Percentiles rank a stretch among this genome's conserved stretches.
phyloP scores from a whole-genome alignment of 345 rosid species.

The Gossypium herbaceum region DNA sequence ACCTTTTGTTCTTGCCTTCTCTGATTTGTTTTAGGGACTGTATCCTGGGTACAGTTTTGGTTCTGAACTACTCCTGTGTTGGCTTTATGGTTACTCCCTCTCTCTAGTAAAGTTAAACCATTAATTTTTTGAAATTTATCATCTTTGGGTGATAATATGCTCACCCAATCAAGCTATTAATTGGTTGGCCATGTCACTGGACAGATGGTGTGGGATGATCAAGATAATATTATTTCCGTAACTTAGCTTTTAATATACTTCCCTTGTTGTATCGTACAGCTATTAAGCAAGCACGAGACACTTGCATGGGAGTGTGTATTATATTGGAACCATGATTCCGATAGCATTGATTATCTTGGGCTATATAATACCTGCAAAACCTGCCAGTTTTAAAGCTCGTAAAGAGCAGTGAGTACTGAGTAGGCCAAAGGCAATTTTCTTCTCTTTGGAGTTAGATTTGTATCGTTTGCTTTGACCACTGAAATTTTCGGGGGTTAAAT shows the following conservation, averaged over 20 bases:
- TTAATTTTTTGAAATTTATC: not conserved
- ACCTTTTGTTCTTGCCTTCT: not conserved
- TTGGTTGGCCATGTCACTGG: not conserved
- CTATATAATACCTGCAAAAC: constrained; percentile 53
- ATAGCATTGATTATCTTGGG: constrained; percentile 57
- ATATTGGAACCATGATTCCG: constrained; percentile 69
- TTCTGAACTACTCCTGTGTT: too few species aligned
- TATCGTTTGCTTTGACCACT: not conserved
- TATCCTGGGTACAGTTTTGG: constrained; percentile 73
- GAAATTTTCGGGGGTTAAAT: not conserved
- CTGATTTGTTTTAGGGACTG: constrained; percentile 54
- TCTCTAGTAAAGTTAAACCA: not conserved
- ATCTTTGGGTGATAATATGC: not conserved
- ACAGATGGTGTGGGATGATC: not conserved
- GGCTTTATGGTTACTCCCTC: too few species aligned
- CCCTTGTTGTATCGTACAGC: constrained; percentile 36
- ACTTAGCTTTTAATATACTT: constrained; percentile 11
- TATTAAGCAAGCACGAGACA: constrained; percentile 75
- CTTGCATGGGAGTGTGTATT: constrained; percentile 71
- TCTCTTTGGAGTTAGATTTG: not conserved
- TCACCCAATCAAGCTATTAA: not conserved
- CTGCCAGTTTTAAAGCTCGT: constrained; percentile 49
- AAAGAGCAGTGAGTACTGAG: constrained; percentile 55
- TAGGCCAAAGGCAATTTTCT: constrained; percentile 9
- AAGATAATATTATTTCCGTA: not conserved